Percentiles rank a stretch among this genome's conserved stretches.
phyloP scores from a whole-genome alignment of 176 grass and related monocot species.

The Oryza brachyantha region DNA sequence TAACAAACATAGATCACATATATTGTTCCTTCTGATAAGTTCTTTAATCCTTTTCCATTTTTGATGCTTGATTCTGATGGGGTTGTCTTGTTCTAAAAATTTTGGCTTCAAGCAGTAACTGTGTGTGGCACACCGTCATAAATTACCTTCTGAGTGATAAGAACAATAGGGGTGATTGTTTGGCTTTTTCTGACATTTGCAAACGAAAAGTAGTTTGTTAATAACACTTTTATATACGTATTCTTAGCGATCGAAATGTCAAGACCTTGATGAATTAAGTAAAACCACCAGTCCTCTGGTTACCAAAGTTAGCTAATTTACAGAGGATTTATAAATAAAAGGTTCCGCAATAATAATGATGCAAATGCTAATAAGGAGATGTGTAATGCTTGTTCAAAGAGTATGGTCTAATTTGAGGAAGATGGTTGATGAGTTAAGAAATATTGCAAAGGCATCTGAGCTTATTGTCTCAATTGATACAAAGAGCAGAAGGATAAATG shows the following conservation, averaged over 20 bases:
- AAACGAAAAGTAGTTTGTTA: too few relatives aligned
- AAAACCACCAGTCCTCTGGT: too few relatives aligned
- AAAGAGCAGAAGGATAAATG: neutral
- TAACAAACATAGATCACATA: constrained; percentile 20
- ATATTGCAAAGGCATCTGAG: neutral
- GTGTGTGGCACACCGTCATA: too few relatives aligned
- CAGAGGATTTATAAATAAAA: neutral
- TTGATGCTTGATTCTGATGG: neutral
- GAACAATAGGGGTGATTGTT: too few relatives aligned
- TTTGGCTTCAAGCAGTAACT: neutral
- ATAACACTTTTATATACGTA: too few relatives aligned
- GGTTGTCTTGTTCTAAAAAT: neutral
- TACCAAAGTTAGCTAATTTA: neutral
- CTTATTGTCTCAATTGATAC: neutral
- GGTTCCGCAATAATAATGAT: neutral
- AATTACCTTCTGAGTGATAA: too few relatives aligned
- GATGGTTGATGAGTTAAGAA: neutral
- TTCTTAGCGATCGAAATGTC: too few relatives aligned
- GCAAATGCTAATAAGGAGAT: neutral
- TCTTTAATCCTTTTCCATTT: neutral
- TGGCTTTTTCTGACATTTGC: too few relatives aligned
- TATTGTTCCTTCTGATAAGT: neutral
- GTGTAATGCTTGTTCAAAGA: neutral
- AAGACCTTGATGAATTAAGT: too few relatives aligned
- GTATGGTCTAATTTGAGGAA: neutral